Conservation (phyloP, 805 yeast genomes). For the Kuraishia capsulata region DNA sequence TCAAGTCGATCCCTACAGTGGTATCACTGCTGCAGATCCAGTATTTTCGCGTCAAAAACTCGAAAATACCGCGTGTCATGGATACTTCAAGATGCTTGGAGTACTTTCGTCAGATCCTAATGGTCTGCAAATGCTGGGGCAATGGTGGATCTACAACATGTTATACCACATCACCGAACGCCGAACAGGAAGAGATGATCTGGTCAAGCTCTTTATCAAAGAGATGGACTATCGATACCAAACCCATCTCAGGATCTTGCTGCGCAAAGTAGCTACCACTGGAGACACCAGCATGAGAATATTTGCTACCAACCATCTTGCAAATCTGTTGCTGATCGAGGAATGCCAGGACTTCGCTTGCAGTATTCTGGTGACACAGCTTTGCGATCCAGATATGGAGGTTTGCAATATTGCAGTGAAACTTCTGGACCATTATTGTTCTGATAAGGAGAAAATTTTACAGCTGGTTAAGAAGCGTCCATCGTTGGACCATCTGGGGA, state of each 20-base stretch:
- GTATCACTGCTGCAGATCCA: constrained; percentile 65
- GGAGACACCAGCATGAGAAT: constrained; percentile 42
- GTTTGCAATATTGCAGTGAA: constrained; percentile 51
- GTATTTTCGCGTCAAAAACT: constrained; percentile 55
- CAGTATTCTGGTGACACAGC: constrained; percentile 49
- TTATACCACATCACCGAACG: constrained; percentile 60
- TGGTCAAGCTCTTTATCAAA: constrained; percentile 48
- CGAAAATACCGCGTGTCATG: constrained; percentile 56
- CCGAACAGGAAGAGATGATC: constrained; percentile 42
- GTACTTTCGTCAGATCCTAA: constrained; percentile 46
- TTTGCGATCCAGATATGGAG: constrained; percentile 55
- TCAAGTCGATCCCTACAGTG: constrained; percentile 74
- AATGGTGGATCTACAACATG: constrained; percentile 81
- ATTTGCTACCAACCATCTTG: constrained; percentile 47
- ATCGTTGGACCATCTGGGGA: constrained; percentile 27
- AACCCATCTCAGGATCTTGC: constrained; percentile 59
- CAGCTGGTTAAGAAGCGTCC: constrained; percentile 49
- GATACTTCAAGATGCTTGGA: constrained; percentile 76
- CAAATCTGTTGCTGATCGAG: constrained; percentile 23
- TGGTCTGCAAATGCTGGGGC: constrained; percentile 64
- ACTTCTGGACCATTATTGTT: constrained; percentile 42
- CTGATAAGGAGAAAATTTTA: constrained; percentile 33
- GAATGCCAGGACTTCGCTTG: constrained; percentile 37
- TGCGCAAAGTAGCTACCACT: constrained; percentile 55
- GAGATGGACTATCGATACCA: constrained; percentile 51